Base-by-base conservation (phyloP, 148 eudicot genomes). In the Hydrangea macrophylla region DNA sequence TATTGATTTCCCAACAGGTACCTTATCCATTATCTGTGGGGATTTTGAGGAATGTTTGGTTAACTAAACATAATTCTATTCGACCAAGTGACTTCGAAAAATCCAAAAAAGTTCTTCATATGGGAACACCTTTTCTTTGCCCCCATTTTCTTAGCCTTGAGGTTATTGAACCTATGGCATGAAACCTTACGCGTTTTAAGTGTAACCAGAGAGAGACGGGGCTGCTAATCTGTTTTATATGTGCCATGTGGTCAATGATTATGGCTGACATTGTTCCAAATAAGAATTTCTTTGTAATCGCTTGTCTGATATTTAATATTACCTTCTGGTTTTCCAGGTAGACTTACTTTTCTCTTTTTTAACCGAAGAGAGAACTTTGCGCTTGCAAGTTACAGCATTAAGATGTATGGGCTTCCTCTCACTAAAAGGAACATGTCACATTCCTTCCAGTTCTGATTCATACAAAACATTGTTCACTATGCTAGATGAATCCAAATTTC, bases 1-100 rank as follows among this genome's bases (percentile, higher is more conserved):
- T 69, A 62, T 75, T 93, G 72, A 75, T 82, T 71, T 69, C 86
- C 67, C 69, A 72, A 60, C 98, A 90, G 95, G 96, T 93, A 69
- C 30, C 15, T 65, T 15, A 65, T 65, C 27, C 51, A 15, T 55
- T 64, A 30, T 55, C 55, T 25, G 20, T 36, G 24, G 31, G 31
- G 2, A 55, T 73, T 54, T 25, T 65, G 40, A 77, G 70, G 26
- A 56, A 66, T 28, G 28, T 65, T 33, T 30, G 51, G 65, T 17
- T 20, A 59, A 57, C 13, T 73, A 28, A 33, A 25, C 28, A 50
- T 27, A 7, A n/a, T n/a, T n/a, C n/a, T n/a, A n/a, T n/a, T n/a
- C n/a, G n/a, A n/a, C n/a, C n/a, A n/a, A n/a, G n/a, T n/a, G n/a
- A n/a, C n/a, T n/a, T n/a, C n/a, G n/a, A n/a, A n/a, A n/a, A n/a